Base-by-base conservation (phyloP, 2,329 filamentous ascomycete species). In the Xylaria sp. region DNA sequence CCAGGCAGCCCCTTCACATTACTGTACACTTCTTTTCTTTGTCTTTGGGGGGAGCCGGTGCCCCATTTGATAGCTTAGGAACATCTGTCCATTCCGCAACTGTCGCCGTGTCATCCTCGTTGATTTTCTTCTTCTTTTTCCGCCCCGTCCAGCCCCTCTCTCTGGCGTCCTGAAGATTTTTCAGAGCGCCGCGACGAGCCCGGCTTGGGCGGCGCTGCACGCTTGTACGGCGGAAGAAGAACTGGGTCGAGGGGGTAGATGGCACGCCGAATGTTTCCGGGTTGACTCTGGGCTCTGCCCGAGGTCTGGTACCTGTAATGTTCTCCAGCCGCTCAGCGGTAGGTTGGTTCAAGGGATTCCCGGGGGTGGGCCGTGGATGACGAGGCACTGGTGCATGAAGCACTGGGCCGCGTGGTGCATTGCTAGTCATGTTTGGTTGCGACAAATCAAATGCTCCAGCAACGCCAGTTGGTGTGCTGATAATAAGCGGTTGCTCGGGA, bases 121-220 rank as follows among this genome's bases (percentile, higher is more conserved):
- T 81, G 56, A 76, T 76, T 76, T 80, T 65, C 42, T 64, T 81
- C 59, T 65, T 81, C 59, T 79, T 80, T 59, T 74, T 76, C 58
- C 82, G 78, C 40, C 80, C 79, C 66, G 81, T 82, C 87, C 88
- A 90, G 0, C 88, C 88, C 38, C 82, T 83, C 73, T 83, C 84
- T 79, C 85, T 88, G 1, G 88, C 88, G 69, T 90, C 88, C 20
- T 85, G 83, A 33, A 90, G 87, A 72, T 90, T 90, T 78, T 87
- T 89, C 10, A 87, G 84, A 6, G 88, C 88, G 65, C 87, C 88
- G 33, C 87, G 81, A 74, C 88, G 86, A 1, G 88, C 88, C 48
- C 88, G 83, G 73, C 87, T 89, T 44, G 81, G 82, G 31, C 81
- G 83, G 40, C 86, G 80, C 64, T 77, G 82, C 6, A 88, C 77